Conservation (phyloP, 352 stramenopile genomes). For the Peronospora tabacina region DNA sequence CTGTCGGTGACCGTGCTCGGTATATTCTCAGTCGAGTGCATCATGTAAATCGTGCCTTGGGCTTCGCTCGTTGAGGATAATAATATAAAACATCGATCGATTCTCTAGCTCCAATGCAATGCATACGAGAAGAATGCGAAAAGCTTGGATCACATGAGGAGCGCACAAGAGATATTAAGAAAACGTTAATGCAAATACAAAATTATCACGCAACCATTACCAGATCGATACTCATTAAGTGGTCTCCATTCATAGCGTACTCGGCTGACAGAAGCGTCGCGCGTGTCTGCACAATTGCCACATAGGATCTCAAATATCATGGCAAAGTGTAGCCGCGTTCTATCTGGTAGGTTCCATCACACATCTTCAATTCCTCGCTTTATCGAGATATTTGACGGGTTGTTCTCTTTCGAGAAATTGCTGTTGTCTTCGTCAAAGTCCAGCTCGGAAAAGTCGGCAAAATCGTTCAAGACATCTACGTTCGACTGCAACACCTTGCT, state of each 20-base stretch:
- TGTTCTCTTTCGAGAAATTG: conserved; percentile 63
- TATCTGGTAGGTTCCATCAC: conserved; percentile 21
- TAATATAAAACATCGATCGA: conserved; percentile 15
- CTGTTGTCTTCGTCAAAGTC: conserved; percentile 60
- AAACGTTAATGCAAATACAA: conserved; percentile 27
- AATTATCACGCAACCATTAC: conserved; percentile 11
- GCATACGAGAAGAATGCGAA: conserved; percentile 2
- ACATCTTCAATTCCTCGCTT: conserved; percentile 65
- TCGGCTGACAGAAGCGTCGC: not conserved
- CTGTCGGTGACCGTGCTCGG: conserved; percentile 61
- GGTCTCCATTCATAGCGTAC: conserved; percentile 8
- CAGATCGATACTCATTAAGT: conserved; percentile 6
- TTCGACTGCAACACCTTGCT: conserved; percentile 21
- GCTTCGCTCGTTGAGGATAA: conserved; percentile 35
- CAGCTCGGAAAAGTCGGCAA: conserved; percentile 64
- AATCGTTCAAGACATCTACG: conserved; percentile 67
- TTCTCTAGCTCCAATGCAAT: not conserved
- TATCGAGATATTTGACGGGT: conserved; percentile 35
- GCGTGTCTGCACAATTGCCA: not conserved
- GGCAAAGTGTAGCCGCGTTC: conserved; percentile 16
- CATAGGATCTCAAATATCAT: conserved; percentile 4
- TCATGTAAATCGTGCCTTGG: conserved; percentile 46
- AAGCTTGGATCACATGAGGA: not conserved
- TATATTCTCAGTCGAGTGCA: conserved; percentile 77
- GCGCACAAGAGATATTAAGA: conserved; percentile 30